Evolutionary conservation across 2,329 filamentous ascomycete species (phyloP), one percentile per base, ranked within the genome.

Genomic region (Clathrospora elynae): DNA sequence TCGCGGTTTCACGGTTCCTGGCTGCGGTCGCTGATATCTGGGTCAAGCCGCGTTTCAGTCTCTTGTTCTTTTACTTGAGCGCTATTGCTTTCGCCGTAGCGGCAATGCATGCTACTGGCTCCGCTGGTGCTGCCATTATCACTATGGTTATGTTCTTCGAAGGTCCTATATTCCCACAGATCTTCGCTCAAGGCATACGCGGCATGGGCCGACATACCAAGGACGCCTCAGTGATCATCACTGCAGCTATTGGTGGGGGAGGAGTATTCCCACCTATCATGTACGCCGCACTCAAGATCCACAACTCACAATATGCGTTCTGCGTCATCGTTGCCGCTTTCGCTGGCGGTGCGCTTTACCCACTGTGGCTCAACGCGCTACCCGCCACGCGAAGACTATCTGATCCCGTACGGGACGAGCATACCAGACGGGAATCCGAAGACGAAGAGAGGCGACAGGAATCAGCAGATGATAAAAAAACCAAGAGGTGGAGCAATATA

Each of bases 191-290:
- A 48, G 71, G 73, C 2, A 71, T 85, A 7, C 79, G 81, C 14
- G 82, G 82, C 6, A 73, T 82, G 51, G 81, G 80, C 5, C 71
- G 65, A 10, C 76, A 81, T 56, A 84, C 81, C 11, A 84, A 83
- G 55, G 73, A 78, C 20, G 82, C 77, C 5, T 73, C 76, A 5
- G 74, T 76, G 0, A 53, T 81, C 2, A 63, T 85, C 30, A 79
- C 80, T 1, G 73, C 76, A 7, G 76, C 78, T 4, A 77, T 82
- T 28, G 73, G 73, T 12, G 82, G 80, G 1, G 82, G 80, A 2
- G 75, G 74, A 1, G 70, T 77, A 20, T 78, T 83, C 42, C 78
- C 81, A 1, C 80, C 80, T 6, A 76, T 83, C 41, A 74, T 78
- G 49, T 75, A 74, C 36, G 74, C 73, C 1, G 73, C 77, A 6